Conservation (phyloP, 1,284 basidiomycete genomes). For the Rhodotorula mucilaginosa region DNA sequence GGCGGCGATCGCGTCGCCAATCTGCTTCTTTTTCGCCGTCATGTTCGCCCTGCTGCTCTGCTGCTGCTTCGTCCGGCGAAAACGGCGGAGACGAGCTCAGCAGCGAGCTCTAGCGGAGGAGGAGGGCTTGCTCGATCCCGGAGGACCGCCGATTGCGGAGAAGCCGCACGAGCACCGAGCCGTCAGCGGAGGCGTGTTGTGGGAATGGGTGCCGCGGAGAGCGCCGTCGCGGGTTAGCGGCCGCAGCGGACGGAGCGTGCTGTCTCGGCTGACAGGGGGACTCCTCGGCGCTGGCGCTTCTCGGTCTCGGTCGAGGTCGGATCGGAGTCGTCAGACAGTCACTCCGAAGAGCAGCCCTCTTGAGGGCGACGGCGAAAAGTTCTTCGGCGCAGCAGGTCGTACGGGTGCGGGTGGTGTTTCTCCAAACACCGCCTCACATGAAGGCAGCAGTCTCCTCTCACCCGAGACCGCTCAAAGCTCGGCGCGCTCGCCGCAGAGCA, state of each 20-base stretch:
- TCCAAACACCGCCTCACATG: neutral
- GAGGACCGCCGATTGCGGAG: neutral
- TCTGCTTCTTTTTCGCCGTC: constrained; percentile 27
- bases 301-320: neutral
- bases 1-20: constrained; percentile 23
- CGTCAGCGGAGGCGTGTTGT: neutral
- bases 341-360: neutral
- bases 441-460: neutral
- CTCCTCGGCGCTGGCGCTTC: neutral
- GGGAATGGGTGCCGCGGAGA: constrained; percentile 11
- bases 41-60: constrained; percentile 13
- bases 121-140: neutral
- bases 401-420: neutral
- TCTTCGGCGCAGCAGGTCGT: neutral
- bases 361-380: neutral
- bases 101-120: neutral
- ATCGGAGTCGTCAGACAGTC: neutral
- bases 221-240: neutral
- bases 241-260: neutral
- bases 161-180: neutral
- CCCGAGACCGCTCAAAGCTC: neutral
- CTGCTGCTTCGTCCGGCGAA: constrained; percentile 7
- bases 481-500: neutral
- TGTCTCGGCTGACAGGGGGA: constrained; percentile 5
- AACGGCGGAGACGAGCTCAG: neutral